Percentiles rank a stretch among this genome's conserved stretches.
phyloP scores from a whole-genome alignment of 768 basidiomycete genomes.

The Mycena galopus region DNA sequence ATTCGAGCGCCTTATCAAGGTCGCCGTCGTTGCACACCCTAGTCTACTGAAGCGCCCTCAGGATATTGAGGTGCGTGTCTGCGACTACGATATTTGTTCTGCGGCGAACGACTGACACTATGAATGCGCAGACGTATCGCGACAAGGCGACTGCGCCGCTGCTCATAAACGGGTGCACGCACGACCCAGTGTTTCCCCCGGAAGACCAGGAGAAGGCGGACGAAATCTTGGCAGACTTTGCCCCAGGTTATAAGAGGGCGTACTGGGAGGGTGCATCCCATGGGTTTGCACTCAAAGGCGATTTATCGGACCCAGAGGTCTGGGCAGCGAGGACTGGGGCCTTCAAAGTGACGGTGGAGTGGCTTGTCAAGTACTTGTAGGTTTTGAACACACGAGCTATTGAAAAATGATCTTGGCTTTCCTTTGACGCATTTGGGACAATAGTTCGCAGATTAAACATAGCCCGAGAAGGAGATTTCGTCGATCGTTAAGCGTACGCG shows the following conservation, averaged over 20 bases:
- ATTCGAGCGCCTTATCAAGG: neutral
- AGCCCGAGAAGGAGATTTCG: too few species aligned
- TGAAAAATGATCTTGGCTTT: too few species aligned
- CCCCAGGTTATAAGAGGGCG: neutral
- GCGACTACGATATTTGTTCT: too few species aligned
- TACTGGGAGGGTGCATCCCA: neutral
- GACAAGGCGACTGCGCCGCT: neutral
- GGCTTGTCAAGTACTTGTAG: neutral
- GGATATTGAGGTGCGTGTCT: neutral
- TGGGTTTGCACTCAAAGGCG: constrained; percentile 1
- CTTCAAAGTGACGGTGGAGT: neutral
- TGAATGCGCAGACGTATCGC: neutral
- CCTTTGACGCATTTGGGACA: too few species aligned
- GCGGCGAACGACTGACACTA: neutral
- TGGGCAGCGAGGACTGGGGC: neutral
- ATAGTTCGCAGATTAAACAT: too few species aligned
- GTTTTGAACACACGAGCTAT: neutral
- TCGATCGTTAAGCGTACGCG: too few species aligned
- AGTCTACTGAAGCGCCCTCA: neutral
- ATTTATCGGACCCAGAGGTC: neutral
- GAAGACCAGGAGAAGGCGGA: neutral
- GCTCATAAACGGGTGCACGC: neutral
- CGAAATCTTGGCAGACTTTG: neutral
- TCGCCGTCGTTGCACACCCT: neutral
- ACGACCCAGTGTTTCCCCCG: neutral